Evolutionary conservation across 2,329 filamentous ascomycete genomes (phyloP), one percentile per base, ranked within the genome.

Genomic region (Pseudogymnoascus sp.): DNA sequence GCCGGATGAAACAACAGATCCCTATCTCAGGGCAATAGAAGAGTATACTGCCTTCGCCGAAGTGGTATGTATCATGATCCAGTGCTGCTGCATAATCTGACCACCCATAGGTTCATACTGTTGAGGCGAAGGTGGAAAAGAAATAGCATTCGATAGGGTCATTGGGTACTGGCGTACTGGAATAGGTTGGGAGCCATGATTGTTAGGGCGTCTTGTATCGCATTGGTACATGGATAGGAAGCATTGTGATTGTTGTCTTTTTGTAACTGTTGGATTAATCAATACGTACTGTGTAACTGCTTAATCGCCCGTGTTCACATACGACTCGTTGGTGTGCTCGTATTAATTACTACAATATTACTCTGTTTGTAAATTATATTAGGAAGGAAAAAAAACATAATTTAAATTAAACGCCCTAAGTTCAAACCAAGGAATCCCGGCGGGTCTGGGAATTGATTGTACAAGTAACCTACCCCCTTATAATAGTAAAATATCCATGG

Each of bases 1-100:
- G 58, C 85, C 85, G 5, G 84, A 87, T 63, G 78, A 79, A 0
- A 78, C 78, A 28, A 75, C 75, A 5, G 90, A 96, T 73, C 77
- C 81, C 1, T 94, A 91, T 71, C 77, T 90, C 4, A 87, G 88
- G 70, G 85, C 87, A 0, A 76, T 96, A 43, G 81, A 87, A 66
- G 91, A 96, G 73, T 96, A 91, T 91, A 78, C 95, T 62, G 77
- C 78, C 9, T 83, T 92, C 71, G 83, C 91, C 9, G 83, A 87
- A 65, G 79, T 81, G 71, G 87, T 91, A 61, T 57, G 66, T 67
- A 38, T 47, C 47, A 8, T 32, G 30, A 54, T 32, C 28, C 47
- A 20, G 47, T 34, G 47, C 28, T 32, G 32, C 47, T 32, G 4
- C 47, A 32, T 32, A 18, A 54, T 11, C 28, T 54, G 11, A 54